Base-by-base conservation (phyloP, 1,284 basidiomycete species). In the Meira miltonrushii region DNA sequence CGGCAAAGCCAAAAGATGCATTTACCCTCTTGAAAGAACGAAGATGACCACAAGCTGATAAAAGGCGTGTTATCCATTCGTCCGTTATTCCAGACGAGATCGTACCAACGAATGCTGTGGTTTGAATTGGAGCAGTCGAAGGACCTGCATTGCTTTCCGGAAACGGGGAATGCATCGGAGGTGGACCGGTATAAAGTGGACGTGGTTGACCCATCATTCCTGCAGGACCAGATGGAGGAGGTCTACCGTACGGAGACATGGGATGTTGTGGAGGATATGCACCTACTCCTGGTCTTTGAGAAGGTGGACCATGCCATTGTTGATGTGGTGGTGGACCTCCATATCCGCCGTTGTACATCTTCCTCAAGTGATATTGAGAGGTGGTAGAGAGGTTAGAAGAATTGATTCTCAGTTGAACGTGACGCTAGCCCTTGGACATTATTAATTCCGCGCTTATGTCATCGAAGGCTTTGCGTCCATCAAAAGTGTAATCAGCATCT, bases 1-100 rank as follows among this genome's bases (percentile, higher is more conserved):
- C 88, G 40, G 91, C 92, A 78, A 96, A 97, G 2, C 91, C 93
- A 73, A 96, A 96, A 2, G 90, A 90, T 80, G 93, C 91, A 2
- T 90, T 90, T 12, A 93, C 85, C 9, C 92, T 86, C 72, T 94
- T 96, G 80, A 95, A 88, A 3, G 88, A 89, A 60, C 86, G 86
- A 55, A 95, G 82, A 2, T 86, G 84, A 21, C 93, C 93, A 76
- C 92, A 96, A 23, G 92, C 86, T 92, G 17, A 28, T 10, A 43
- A 59, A 41, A 96, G 82, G 59, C 85, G 83, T 66, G 88, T 88
- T 52, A 96, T 79, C 75, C 74, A 76, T 60, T 88, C 68, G 75
- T 96, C 91, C 0, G 86, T 87, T 63, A 95, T 90, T 3, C 92
- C 93, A 23, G 90, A 88, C 1, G 92, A 90, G 78, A 96, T 97